Evolutionary conservation across 2,329 filamentous ascomycete genomes (phyloP).

Genomic region (Penicillium aurantiogriseum): DNA sequence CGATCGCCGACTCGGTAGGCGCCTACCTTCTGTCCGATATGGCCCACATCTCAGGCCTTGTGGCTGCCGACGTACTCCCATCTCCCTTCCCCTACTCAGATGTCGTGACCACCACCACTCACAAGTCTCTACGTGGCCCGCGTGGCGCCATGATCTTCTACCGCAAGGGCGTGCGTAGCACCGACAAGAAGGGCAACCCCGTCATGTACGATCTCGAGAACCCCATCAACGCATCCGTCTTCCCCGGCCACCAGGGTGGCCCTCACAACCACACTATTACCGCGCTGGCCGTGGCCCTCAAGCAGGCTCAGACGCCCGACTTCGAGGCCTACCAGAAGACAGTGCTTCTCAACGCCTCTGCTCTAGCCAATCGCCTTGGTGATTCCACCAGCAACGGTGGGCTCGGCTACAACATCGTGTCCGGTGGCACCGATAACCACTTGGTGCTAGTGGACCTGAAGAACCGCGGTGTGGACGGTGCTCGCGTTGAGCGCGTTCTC

Average conservation of each 20-base stretch:
- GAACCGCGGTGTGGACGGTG: conserved; percentile 81
- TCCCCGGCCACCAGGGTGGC: conserved; percentile 97
- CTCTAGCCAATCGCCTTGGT: conserved; percentile 68
- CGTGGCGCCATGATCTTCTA: conserved; percentile 99
- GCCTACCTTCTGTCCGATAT: conserved; percentile 97
- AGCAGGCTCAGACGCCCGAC: conserved; percentile 85
- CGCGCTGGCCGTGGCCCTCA: conserved; percentile 87
- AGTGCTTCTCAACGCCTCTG: conserved; percentile 90
- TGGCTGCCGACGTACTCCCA: conserved; percentile 88
- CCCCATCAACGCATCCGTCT: conserved; percentile 98
- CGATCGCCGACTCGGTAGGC: conserved; percentile 89
- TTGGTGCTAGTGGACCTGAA: conserved; percentile 95
- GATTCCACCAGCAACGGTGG: conserved; percentile 68
- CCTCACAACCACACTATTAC: conserved; percentile 99
- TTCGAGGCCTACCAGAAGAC: conserved; percentile 94
- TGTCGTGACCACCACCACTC: conserved; percentile 96
- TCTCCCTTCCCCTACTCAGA: conserved; percentile 91
- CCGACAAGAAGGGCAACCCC: conserved; percentile 89
- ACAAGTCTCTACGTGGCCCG: conserved; percentile 97
- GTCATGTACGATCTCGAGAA: conserved; percentile 89
- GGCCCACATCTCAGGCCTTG: conserved; percentile 96
- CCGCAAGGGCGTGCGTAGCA: conserved; percentile 90
- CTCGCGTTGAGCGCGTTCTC: conserved; percentile 83
- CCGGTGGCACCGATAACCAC: conserved; percentile 95
- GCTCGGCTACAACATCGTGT: conserved; percentile 90